phyloP scores from a whole-genome alignment of 441 rosid species.

The Populus hybrid region DNA sequence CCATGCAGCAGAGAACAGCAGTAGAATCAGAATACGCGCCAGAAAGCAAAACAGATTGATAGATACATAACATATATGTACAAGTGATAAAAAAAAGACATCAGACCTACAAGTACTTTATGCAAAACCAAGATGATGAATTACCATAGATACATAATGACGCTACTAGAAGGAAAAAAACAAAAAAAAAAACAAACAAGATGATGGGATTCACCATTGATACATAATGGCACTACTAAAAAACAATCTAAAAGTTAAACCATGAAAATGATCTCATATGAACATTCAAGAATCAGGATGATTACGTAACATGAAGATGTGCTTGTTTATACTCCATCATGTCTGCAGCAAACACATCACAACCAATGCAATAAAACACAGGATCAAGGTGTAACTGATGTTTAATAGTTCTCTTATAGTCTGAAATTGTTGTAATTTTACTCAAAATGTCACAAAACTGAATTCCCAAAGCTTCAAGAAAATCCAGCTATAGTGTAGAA shows the following conservation, averaged over 20 bases:
- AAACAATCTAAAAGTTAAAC: not conserved
- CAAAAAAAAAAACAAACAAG: not conserved
- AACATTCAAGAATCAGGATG: not conserved
- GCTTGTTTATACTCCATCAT: not conserved
- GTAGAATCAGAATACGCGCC: constrained; percentile 9
- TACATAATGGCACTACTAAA: not conserved
- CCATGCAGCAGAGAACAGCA: constrained; percentile 16
- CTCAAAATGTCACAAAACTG: not conserved
- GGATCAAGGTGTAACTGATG: not conserved
- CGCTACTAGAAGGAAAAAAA: too few species aligned
- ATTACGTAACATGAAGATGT: not conserved
- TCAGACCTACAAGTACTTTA: not conserved
- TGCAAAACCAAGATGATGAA: not conserved
- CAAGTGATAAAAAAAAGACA: not conserved
- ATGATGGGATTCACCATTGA: not conserved
- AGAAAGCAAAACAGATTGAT: not conserved
- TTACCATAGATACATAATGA: not conserved
- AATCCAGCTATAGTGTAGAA: not conserved
- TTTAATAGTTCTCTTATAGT: not conserved
- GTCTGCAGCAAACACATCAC: not conserved
- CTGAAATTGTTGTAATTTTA: not conserved
- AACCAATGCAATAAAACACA: not conserved
- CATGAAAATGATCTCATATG: not conserved
- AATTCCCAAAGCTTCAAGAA: not conserved
- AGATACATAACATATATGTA: not conserved